Evolutionary conservation across 305 asterid species (phyloP), one percentile per base, ranked within the genome.

Genomic region (Fraxinus paxiana): DNA sequence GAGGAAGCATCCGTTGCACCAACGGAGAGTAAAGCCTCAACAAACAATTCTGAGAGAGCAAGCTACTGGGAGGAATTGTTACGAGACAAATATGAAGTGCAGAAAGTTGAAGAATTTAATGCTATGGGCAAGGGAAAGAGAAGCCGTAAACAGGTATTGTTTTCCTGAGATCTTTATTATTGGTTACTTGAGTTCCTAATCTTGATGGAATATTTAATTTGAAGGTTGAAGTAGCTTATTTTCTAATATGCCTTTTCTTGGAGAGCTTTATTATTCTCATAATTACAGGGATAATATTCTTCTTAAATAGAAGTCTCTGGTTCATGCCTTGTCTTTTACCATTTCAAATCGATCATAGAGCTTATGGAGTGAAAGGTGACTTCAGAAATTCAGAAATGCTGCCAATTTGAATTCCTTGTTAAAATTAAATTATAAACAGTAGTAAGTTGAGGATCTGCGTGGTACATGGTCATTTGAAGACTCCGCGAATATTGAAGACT

Each of bases 71-170:
- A 96, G 87, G 97, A 96, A 51, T 87, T 96, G 76, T 84, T 96
- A 82, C 87, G 90, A 79, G 99, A 96, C 83, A 94, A 83, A 88
- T 93, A 88, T 71, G 98, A 94, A 85, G 96, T 92, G 76, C 94
- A 94, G 71, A 91, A 93, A 87, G 84, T 89, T 54, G 99, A 94
- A 86, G 99, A 96, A 83, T 87, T 92, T 75, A 94, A 88, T 86
- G 80, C 97, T 46, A 87, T 96, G 99, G 99, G 98, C 70, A 96
- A 96, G 92, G 97, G 99, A 75, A 94, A 91, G 92, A 92, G 99
- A 88, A 90, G 96, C 84, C 91, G 98, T 81, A 96, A 91, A 84
- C 97, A 96, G 97, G 97, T 93, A 78, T 54, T 34, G 26, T n/a
- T 56, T 56, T 82, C 54, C 72, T 8, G 26, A 33, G 51, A 65